Conservation (phyloP, 1,284 basidiomycete species). For the Irpex sp. region DNA sequence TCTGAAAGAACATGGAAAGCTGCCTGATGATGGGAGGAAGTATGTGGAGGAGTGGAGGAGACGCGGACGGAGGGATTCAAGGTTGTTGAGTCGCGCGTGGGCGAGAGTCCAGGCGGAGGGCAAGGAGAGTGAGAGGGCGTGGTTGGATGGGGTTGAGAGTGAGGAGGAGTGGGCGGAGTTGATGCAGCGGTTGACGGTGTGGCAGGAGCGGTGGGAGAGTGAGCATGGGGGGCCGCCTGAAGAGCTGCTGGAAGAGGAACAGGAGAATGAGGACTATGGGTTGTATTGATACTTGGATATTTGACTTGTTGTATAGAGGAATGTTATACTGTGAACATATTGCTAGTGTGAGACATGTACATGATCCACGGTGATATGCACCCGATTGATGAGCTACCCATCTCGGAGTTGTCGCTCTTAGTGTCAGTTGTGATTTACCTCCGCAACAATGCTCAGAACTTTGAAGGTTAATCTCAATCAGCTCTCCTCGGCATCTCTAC, state of each 20-base stretch:
- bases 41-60: slow-evolving; percentile 50
- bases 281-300: background rate
- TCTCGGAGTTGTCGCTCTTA: background rate
- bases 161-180: slow-evolving; percentile 47
- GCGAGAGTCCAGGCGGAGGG: slow-evolving; percentile 32
- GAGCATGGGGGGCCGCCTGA: slow-evolving; percentile 14
- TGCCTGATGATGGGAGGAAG: slow-evolving; percentile 38
- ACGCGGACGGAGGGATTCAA: slow-evolving; percentile 28
- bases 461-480: background rate
- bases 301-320: background rate
- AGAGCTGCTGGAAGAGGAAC: background rate
- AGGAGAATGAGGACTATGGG: background rate
- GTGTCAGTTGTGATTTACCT: background rate
- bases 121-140: slow-evolving; percentile 31
- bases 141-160: slow-evolving; percentile 35
- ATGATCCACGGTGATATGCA: background rate
- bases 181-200: slow-evolving; percentile 41
- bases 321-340: background rate
- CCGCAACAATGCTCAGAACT: no score
- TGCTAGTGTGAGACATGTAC: background rate
- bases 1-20: slow-evolving; percentile 37
- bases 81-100: slow-evolving; percentile 41
- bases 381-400: background rate
- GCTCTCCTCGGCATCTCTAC: background rate
- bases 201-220: slow-evolving; percentile 44